These are phyloP conservation scores for Neolecta irregularis DNA, from an alignment of 1,139 yeast genomes.

Conservation along the genomic window DNA sequence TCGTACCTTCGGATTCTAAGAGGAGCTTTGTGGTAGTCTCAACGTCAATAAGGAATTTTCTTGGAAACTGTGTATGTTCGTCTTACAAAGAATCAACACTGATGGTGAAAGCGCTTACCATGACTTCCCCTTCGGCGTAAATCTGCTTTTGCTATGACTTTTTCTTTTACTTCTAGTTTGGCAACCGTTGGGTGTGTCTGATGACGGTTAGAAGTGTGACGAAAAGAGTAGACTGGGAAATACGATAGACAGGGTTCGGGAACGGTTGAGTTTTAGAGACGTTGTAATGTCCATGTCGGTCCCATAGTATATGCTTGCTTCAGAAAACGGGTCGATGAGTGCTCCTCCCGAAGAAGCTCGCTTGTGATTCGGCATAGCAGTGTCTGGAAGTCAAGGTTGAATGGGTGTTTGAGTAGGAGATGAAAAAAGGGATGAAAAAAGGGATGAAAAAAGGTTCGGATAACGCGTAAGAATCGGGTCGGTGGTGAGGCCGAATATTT, in stretches of 20 bases:
- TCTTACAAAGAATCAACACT: too few relatives aligned
- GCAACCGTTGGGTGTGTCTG: too few relatives aligned
- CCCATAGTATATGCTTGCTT: conserved; percentile 1
- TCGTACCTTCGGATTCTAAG: conserved; percentile 42
- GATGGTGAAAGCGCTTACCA: not conserved
- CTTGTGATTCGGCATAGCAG: not conserved
- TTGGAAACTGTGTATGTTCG: conserved; percentile 20
- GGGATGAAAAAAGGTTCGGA: conserved; percentile 1
- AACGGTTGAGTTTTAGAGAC: not conserved
- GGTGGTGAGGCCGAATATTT: conserved; percentile 45
- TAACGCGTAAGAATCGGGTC: conserved; percentile 43
- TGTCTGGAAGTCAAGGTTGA: not conserved
- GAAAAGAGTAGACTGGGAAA: too few relatives aligned
- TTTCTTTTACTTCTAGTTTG: not conserved
- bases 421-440: not conserved
- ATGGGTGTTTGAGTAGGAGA: not conserved
- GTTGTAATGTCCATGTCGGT: conserved; percentile 5
- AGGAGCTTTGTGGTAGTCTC: conserved; percentile 57
- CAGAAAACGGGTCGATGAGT: conserved; percentile 2
- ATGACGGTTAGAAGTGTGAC: too few relatives aligned
- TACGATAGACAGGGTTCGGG: conserved; percentile 3
- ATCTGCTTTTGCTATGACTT: not conserved
- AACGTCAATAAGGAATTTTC: conserved; percentile 62
- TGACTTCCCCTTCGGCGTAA: conserved; percentile 6
- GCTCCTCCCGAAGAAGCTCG: not conserved